Percentiles rank a stretch among this genome's conserved stretches.
Evolutionary conservation across 108 stramenopile species (phyloP).

Genomic region (Discostella stelligeroides): DNA sequence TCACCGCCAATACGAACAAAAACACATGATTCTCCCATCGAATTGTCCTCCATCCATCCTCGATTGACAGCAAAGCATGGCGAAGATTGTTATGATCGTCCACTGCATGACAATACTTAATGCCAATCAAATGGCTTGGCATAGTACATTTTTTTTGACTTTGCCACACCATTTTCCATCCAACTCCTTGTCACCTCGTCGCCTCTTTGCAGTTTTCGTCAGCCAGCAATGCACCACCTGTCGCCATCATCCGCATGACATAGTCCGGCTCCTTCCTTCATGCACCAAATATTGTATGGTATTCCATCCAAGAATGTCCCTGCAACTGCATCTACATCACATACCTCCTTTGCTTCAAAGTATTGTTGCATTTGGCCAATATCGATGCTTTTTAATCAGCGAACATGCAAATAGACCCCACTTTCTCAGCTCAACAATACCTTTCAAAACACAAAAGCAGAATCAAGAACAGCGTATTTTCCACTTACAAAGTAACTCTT

Average conservation of each 20-base stretch:
- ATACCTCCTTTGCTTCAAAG: constrained; percentile 11
- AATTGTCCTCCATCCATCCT: no score
- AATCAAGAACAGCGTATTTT: constrained; percentile 31
- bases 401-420: constrained; percentile 36
- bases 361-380: constrained; percentile 35
- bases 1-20: no score
- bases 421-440: constrained; percentile 25
- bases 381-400: constrained; percentile 41
- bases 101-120: no score
- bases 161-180: no score
- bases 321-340: constrained; percentile 11
- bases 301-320: constrained; percentile 12
- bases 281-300: constrained; percentile 14
- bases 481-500: no score
- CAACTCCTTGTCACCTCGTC: no score
- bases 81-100: no score
- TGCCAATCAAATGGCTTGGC: no score
- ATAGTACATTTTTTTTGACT: no score
- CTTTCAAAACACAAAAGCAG: constrained; percentile 47
- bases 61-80: no score
- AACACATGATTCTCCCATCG: no score
- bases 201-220: background rate
- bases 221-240: constrained; percentile 14
- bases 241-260: constrained; percentile 38
- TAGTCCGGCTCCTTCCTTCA: constrained; percentile 52